Evolutionary conservation across 768 basidiomycete genomes (phyloP), one percentile per base, ranked within the genome.

Genomic region (Xerocomellus dryophilus): DNA sequence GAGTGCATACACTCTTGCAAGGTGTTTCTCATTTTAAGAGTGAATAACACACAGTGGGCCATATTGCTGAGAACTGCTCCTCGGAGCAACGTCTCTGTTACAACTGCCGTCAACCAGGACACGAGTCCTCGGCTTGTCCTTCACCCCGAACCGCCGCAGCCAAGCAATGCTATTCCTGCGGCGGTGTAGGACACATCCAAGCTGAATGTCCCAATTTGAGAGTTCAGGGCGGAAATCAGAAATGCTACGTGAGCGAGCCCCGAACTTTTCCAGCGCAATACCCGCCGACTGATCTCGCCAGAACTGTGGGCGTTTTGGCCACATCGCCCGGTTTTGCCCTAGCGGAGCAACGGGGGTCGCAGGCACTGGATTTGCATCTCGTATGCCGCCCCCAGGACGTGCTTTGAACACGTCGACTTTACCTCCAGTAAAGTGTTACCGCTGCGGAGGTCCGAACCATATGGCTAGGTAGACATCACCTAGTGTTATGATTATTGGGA

Each of bases 51-150:
- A 18, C 62, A 94, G 93, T 94, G 68, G 93, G 93, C 44, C 93
- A 96, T 71, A 90, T 95, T 65, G 93, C 93, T 64, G 91, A 93
- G 78, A 89, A 87, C 64, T 96, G 93, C 69, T 81, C 90, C 43
- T 90, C 90, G 59, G 88, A 89, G 64, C 84, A 90, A 70, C 84
- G 91, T 63, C 81, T 96, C 55, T 96, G 93, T 75, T 96, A 93
- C 76, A 96, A 95, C 69, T 96, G 93, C 71, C 85, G 90, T 60
- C 89, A 93, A 69, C 88, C 92, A n/a, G 93, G 93, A 38, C 93
- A 95, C 63, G 93, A 95, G 72, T 92, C 89, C 18, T 86, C 89
- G 51, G 84, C 88, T 51, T 95, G 93, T 69, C 88, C 91, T 38
- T 83, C 84, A 60, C 92, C 93, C 36, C 82, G 90, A 57, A 86